Base-by-base conservation (phyloP, 208 protist genomes). In the Acanthamoeba royreba region DNA sequence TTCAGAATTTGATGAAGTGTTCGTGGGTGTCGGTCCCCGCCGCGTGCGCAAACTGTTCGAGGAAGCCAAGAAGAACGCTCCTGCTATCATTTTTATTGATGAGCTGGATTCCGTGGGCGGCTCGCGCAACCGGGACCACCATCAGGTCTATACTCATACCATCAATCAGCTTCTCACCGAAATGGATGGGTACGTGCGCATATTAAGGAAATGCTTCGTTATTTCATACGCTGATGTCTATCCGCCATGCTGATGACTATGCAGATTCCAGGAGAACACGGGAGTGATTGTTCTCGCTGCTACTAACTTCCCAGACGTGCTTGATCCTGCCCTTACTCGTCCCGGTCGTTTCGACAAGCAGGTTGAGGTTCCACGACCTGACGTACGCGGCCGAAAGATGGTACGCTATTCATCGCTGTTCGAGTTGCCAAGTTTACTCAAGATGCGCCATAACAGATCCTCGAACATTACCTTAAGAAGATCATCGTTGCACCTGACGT, bases 81-180 rank as follows among this genome's bases (percentile, higher is more conserved):
- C 99, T 46, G 99, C 98, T 77, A 99, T 99, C 52, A 98, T 99
- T 63, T 99, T 99, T 97, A 99, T 99, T 46, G 99, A 99, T 95
- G 99, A 99, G 95, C 99, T 99, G 72, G 99, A 99, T 92, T 98
- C 98, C 1, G 97, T 99, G 22, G 99, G 98, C 19, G 97, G 96
- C 22, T 96, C 95, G 42, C 97, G 98, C 95, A 96, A 93, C 22
- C 46, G 88, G 97, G 97, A 92, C 95, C 98, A 99, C 98, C 93
- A 95, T 47, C 93, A 96, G 69, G 49, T 88, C 52, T 38, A 93
- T 7, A 96, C 95, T 93, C n/a, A 83, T 33, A 99, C 98, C 22
- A 97, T 99, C 92, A 99, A 99, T 95, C 98, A 99, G 96, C 97
- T 99, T 9, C 97, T 99, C 13, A 97, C 98, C 22, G 98, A 99